Conservation (phyloP, 1,284 basidiomycete species). For the Singerocomus rubriflavus region DNA sequence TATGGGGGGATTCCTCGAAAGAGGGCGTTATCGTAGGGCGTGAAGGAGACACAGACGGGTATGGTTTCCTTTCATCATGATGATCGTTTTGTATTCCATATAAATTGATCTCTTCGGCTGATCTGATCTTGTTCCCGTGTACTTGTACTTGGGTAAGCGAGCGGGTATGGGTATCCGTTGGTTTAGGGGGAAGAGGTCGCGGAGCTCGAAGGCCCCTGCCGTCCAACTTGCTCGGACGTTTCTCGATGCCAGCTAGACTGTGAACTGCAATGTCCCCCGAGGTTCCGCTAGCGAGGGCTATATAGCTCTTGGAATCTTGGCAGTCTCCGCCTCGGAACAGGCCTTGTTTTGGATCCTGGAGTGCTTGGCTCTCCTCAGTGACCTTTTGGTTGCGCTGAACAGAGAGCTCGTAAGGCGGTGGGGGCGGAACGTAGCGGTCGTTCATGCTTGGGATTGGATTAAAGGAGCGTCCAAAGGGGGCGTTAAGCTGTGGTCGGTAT, state of each 20-base stretch:
- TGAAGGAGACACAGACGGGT: conserved; percentile 7
- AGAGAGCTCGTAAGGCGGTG: conserved; percentile 50
- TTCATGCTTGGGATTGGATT: conserved; percentile 21
- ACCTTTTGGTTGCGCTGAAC: conserved; percentile 57
- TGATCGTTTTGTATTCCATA: neutral
- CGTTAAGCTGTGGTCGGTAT: too few species aligned
- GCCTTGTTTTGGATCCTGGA: conserved; percentile 19
- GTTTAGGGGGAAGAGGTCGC: conserved; percentile 29
- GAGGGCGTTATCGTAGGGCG: conserved; percentile 10
- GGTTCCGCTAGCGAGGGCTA: conserved; percentile 6
- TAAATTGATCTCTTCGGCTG: conserved; percentile 12
- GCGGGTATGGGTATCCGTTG: conserved; percentile 9
- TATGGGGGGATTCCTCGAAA: conserved; percentile 5
- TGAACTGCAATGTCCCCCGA: neutral
- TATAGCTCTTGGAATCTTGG: conserved; percentile 11
- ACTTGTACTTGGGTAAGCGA: neutral
- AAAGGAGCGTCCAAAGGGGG: too few species aligned
- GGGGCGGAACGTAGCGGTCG: conserved; percentile 35
- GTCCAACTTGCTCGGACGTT: conserved; percentile 1
- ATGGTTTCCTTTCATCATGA: neutral
- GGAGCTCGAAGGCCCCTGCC: conserved; percentile 2
- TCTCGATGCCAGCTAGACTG: conserved; percentile 6
- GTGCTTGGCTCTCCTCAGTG: conserved; percentile 39
- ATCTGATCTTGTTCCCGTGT: conserved; percentile 18
- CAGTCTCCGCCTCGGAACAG: conserved; percentile 26